Conservation (phyloP, 768 basidiomycete species). For the Pilatotrama ljubarskyi region DNA sequence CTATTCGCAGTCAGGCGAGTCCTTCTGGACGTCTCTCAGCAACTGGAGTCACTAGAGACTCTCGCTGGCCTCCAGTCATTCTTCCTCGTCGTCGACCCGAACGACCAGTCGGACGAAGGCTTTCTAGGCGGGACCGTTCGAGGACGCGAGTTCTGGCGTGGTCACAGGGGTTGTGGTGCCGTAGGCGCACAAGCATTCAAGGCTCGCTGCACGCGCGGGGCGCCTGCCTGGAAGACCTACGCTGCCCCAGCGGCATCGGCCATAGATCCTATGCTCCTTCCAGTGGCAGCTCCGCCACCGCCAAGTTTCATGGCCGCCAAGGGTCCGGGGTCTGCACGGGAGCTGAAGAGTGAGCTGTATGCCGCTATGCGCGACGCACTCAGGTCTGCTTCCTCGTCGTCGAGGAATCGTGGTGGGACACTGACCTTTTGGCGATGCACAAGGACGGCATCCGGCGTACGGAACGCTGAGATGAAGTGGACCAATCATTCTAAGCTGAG, state of each 20-base stretch:
- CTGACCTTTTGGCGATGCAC: slow-evolving; percentile 5
- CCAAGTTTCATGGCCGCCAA: not conserved
- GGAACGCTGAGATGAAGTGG: slow-evolving; percentile 77
- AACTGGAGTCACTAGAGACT: slow-evolving; percentile 53
- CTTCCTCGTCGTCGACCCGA: slow-evolving; percentile 59
- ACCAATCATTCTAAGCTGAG: slow-evolving; percentile 60
- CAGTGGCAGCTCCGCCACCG: not conserved
- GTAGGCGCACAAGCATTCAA: slow-evolving; percentile 59
- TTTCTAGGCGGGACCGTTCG: slow-evolving; percentile 63
- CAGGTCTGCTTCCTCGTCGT: slow-evolving; percentile 39
- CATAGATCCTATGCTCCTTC: not conserved
- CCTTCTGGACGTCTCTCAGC: slow-evolving; percentile 50
- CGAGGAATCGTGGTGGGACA: not conserved
- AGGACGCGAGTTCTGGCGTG: slow-evolving; percentile 69
- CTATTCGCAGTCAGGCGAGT: slow-evolving; percentile 43
- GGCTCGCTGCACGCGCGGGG: slow-evolving; percentile 38
- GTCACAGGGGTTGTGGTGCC: slow-evolving; percentile 57
- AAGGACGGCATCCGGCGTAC: slow-evolving; percentile 57
- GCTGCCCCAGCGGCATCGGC: not conserved
- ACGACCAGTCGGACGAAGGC: slow-evolving; percentile 45
- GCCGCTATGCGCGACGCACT: slow-evolving; percentile 53
- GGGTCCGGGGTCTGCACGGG: slow-evolving; percentile 26
- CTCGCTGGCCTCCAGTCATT: slow-evolving; percentile 60
- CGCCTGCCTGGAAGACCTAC: not conserved
- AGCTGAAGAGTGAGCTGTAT: slow-evolving; percentile 58